Evolutionary conservation across 1,284 basidiomycete species (phyloP).

Genomic region (Rugosomyces carneus): DNA sequence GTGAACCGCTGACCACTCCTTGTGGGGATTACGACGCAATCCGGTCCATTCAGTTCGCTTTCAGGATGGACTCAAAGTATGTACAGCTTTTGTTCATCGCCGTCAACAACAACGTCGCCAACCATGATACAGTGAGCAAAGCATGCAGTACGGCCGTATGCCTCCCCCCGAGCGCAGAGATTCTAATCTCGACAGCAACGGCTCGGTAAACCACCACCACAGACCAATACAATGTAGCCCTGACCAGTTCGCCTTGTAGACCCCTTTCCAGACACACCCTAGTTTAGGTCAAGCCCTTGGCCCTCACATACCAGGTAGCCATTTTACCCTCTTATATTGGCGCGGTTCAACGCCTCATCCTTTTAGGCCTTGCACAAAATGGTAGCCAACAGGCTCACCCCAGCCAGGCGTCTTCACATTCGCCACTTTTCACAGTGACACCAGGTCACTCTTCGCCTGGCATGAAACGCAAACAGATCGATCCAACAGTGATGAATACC

Average conservation of each 20-base stretch:
- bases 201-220: conserved; percentile 34
- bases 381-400: conserved; percentile 27
- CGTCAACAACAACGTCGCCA: conserved; percentile 15
- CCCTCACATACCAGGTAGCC: conserved; percentile 27
- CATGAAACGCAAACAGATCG: conserved; percentile 50
- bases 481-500: conserved; percentile 24
- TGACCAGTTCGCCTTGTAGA: conserved; percentile 28
- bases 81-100: conserved; percentile 21
- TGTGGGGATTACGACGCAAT: conserved; percentile 15
- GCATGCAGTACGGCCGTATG: conserved; percentile 45
- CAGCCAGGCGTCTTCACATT: conserved; percentile 24
- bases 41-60: conserved; percentile 24
- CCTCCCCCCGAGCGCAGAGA: conserved; percentile 38
- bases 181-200: conserved; percentile 39
- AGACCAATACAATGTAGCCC: conserved; percentile 17
- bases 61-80: conserved; percentile 28
- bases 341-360: conserved; percentile 26
- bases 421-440: conserved; percentile 30
- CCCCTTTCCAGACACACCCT: conserved; percentile 43
- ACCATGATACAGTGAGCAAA: conserved; percentile 35
- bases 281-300: conserved; percentile 44
- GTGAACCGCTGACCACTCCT: conserved; percentile 17
- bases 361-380: conserved; percentile 27
- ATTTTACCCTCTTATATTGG: conserved; percentile 21
- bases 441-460: conserved; percentile 29